Evolutionary conservation across 2,329 filamentous ascomycete genomes (phyloP).

Genomic region (Byssothecium circinans): DNA sequence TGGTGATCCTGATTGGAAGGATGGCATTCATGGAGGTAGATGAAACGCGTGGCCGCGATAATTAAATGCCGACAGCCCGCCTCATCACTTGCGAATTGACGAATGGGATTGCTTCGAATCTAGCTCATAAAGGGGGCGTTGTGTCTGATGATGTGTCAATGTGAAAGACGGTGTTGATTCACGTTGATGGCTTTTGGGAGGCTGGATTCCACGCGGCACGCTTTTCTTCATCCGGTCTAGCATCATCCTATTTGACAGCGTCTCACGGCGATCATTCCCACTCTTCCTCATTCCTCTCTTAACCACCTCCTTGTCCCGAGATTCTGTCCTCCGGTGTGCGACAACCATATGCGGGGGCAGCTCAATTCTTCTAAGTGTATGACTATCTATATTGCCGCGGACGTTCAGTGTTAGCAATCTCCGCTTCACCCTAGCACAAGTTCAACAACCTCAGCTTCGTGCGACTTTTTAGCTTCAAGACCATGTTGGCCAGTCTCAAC

Average conservation of each 20-base stretch:
- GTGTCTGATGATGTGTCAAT: slow-evolving; percentile 2
- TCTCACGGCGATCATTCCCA: slow-evolving; percentile 8
- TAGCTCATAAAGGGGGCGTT: not conserved
- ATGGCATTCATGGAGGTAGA: too few species aligned
- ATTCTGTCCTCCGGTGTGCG: slow-evolving; percentile 20
- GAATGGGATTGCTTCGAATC: too few species aligned
- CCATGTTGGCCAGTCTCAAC: slow-evolving; percentile 1
- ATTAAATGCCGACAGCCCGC: too few species aligned
- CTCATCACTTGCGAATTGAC: too few species aligned
- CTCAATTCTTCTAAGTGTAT: slow-evolving; percentile 22
- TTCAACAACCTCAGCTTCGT: slow-evolving; percentile 11
- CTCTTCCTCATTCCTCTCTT: slow-evolving; percentile 22
- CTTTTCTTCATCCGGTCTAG: slow-evolving; percentile 9
- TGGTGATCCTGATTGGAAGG: too few species aligned
- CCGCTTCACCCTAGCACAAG: slow-evolving; percentile 17
- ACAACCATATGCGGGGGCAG: slow-evolving; percentile 19
- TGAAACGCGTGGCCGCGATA: too few species aligned
- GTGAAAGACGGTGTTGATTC: not conserved
- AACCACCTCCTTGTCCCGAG: slow-evolving; percentile 22
- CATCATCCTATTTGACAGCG: slow-evolving; percentile 18
- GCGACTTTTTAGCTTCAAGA: not conserved
- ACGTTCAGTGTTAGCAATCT: slow-evolving; percentile 8
- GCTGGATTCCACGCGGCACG: slow-evolving; percentile 23
- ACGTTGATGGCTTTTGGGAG: slow-evolving; percentile 4
- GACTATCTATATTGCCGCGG: slow-evolving; percentile 26